A percentile compares a stretch with the other conserved stretches of the same genome.
Evolutionary conservation across 129 eudicot species (phyloP).

Genomic region (Arctium lappa): DNA sequence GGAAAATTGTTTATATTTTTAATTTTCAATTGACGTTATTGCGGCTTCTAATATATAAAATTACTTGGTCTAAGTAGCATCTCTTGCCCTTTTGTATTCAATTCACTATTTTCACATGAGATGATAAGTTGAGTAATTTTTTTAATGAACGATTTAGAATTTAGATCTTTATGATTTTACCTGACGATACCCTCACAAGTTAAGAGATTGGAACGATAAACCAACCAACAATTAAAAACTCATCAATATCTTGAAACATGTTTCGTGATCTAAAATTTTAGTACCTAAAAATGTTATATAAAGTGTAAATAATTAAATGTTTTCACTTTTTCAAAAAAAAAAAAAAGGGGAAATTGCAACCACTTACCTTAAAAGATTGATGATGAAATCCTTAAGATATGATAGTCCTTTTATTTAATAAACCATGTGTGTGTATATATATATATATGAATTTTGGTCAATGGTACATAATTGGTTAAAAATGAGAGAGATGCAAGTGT

Average conservation of each 20-base stretch:
- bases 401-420: background rate
- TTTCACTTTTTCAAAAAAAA: too few species aligned
- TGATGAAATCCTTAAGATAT: background rate
- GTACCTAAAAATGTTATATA: background rate
- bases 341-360: background rate
- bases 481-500: conserved; percentile 1
- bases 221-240: background rate
- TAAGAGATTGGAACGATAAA: too few species aligned
- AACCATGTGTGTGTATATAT: too few species aligned
- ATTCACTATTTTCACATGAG: background rate
- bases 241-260: too few species aligned
- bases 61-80: background rate
- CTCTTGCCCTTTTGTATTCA: background rate
- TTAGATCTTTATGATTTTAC: background rate
- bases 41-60: background rate
- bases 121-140: background rate
- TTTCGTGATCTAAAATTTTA: background rate
- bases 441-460: background rate
- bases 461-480: background rate
- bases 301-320: background rate
- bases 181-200: background rate
- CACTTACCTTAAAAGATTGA: background rate
- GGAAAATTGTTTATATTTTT: background rate
- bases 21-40: background rate
- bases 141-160: too few species aligned